These are phyloP conservation scores for Phytophthora uliginosa DNA, from an alignment of 352 stramenopile genomes.

Conservation along the genomic window DNA sequence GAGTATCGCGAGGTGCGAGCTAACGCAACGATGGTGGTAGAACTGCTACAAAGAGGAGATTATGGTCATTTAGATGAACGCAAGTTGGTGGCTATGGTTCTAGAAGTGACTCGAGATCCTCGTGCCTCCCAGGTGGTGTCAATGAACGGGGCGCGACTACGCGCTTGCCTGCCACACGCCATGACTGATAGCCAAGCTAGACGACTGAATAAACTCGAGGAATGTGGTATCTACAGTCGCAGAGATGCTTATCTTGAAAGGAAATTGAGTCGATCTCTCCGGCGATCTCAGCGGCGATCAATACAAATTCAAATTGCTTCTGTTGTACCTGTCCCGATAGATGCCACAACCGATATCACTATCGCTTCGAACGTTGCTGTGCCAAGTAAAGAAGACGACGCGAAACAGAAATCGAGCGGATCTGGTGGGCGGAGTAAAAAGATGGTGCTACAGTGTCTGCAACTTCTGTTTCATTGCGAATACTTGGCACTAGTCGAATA, in stretches of 20 bases:
- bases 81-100: neutral
- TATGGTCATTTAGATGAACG: neutral
- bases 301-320: neutral
- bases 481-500: slow-evolving; percentile 45
- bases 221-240: slow-evolving; percentile 1
- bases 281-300: slow-evolving; percentile 4
- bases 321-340: neutral
- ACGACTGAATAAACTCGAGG: slow-evolving; percentile 1
- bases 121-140: neutral
- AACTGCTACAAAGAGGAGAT: slow-evolving; percentile 2
- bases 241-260: slow-evolving; percentile 1
- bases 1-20: slow-evolving; percentile 25
- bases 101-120: slow-evolving; percentile 13
- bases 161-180: slow-evolving; percentile 4
- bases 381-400: neutral
- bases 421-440: slow-evolving; percentile 7
- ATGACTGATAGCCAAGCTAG: neutral
- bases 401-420: neutral
- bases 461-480: slow-evolving; percentile 48
- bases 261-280: slow-evolving; percentile 1
- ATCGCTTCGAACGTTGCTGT: neutral
- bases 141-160: slow-evolving; percentile 1
- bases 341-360: neutral
- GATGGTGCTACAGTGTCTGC: slow-evolving; percentile 21
- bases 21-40: slow-evolving; percentile 8